phyloP scores from a whole-genome alignment of 345 rosid genomes.

The Ceriops tagal region DNA sequence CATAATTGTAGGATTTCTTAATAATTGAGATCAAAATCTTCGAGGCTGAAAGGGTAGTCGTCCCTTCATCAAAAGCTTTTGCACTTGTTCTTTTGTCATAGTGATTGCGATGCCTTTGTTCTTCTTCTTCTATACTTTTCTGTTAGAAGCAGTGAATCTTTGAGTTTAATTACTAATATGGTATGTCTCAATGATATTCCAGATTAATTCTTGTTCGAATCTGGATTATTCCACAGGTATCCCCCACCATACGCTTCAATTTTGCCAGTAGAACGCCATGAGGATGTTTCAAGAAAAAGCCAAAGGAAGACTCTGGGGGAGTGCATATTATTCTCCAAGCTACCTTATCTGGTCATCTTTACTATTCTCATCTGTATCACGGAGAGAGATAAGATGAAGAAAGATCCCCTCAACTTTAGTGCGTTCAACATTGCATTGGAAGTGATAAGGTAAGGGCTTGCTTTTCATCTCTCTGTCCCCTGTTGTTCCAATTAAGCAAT shows the following conservation, averaged over 20 bases:
- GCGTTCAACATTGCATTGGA: slow-evolving; percentile 53
- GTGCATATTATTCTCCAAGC: slow-evolving; percentile 26
- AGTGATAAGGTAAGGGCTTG: slow-evolving; percentile 45
- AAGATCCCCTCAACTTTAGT: slow-evolving; percentile 62
- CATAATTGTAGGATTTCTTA: too few species aligned
- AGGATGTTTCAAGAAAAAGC: not conserved
- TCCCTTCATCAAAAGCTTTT: too few species aligned
- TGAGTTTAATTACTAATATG: too few species aligned
- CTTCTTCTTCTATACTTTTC: too few species aligned
- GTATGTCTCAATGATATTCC: too few species aligned
- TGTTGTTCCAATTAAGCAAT: too few species aligned
- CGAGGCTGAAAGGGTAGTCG: too few species aligned
- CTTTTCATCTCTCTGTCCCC: not conserved
- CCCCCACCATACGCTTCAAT: slow-evolving; percentile 53
- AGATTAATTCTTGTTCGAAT: too few species aligned
- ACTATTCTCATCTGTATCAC: slow-evolving; percentile 46
- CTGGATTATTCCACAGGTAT: slow-evolving; percentile 32
- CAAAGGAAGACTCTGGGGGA: slow-evolving; percentile 1
- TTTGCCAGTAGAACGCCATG: slow-evolving; percentile 20
- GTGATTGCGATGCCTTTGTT: too few species aligned
- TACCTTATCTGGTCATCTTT: slow-evolving; percentile 43
- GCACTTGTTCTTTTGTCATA: too few species aligned
- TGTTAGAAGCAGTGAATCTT: too few species aligned
- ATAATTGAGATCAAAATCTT: too few species aligned
- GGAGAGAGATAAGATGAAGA: slow-evolving; percentile 41